Conservation (phyloP, 2,329 filamentous ascomycete genomes). For the Aspergillus uvarum region DNA sequence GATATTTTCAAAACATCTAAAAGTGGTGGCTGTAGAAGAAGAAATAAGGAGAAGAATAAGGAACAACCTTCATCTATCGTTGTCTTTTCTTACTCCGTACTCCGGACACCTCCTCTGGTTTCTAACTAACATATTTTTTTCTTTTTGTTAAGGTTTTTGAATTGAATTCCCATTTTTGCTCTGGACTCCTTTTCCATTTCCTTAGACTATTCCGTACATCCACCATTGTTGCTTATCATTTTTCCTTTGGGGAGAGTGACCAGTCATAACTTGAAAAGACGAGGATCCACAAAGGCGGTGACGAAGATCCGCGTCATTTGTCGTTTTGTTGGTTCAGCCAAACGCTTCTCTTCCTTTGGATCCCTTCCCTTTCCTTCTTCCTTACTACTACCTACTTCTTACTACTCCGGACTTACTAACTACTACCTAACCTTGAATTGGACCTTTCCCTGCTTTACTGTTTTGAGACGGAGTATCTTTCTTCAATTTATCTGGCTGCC, state of each 20-base stretch:
- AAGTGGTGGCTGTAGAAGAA: neutral
- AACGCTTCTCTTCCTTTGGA: conserved; percentile 12
- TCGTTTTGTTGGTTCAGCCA: conserved; percentile 11
- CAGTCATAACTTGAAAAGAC: neutral
- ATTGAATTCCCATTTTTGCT: neutral
- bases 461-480: neutral
- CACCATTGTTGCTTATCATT: neutral
- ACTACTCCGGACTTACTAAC: too few relatives aligned
- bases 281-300: conserved; percentile 21
- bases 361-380: conserved; percentile 8
- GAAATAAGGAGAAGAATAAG: neutral
- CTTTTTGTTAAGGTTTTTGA: neutral
- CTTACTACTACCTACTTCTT: too few relatives aligned
- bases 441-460: conserved; percentile 1
- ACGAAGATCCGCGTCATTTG: conserved; percentile 24
- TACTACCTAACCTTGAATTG: neutral
- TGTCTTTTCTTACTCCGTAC: neutral
- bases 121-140: neutral
- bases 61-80: neutral
- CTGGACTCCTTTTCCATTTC: neutral
- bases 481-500: neutral
- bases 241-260: neutral
- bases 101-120: neutral
- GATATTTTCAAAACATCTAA: too few relatives aligned
- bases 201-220: too few relatives aligned